phyloP scores from a whole-genome alignment of 768 basidiomycete species.

The Pulveroboletus ravenelii region DNA sequence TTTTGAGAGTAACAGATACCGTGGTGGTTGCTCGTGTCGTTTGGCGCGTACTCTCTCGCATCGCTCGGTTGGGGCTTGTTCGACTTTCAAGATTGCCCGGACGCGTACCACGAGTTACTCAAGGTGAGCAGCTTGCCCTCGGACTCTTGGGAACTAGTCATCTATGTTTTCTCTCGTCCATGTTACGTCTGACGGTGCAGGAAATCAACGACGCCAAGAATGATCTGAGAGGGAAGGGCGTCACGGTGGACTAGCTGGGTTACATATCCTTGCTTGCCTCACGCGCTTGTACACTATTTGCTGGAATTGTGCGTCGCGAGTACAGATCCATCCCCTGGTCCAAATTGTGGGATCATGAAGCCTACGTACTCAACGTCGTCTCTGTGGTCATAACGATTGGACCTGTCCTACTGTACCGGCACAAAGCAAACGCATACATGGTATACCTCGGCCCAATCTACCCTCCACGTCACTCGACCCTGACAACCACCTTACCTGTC shows the following conservation, averaged over 20 bases:
- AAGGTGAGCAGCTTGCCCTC: conserved; percentile 31
- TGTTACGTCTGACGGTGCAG: conserved; percentile 26
- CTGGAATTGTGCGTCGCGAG: too few species aligned
- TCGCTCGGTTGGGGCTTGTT: conserved; percentile 73
- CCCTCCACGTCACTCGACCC: conserved; percentile 30
- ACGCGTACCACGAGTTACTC: conserved; percentile 70
- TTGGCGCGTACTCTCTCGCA: conserved; percentile 75
- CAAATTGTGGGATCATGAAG: too few species aligned
- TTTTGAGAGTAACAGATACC: conserved; percentile 46
- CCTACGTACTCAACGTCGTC: neutral
- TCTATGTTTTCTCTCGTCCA: too few species aligned
- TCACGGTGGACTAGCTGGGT: conserved; percentile 48
- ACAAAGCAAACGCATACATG: neutral
- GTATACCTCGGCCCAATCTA: neutral
- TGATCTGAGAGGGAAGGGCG: conserved; percentile 54
- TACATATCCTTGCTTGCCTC: neutral
- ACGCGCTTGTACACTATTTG: too few species aligned
- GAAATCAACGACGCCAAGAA: conserved; percentile 58
- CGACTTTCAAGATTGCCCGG: conserved; percentile 72
- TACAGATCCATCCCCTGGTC: too few species aligned
- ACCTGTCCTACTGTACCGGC: neutral
- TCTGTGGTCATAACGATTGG: neutral
- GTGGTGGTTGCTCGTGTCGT: conserved; percentile 78
- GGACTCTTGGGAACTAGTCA: too few species aligned
- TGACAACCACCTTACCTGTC: conserved; percentile 64